These are phyloP conservation scores for Leishmania tarentolae DNA, from an alignment of 208 protist genomes.

Conservation along the genomic window DNA sequence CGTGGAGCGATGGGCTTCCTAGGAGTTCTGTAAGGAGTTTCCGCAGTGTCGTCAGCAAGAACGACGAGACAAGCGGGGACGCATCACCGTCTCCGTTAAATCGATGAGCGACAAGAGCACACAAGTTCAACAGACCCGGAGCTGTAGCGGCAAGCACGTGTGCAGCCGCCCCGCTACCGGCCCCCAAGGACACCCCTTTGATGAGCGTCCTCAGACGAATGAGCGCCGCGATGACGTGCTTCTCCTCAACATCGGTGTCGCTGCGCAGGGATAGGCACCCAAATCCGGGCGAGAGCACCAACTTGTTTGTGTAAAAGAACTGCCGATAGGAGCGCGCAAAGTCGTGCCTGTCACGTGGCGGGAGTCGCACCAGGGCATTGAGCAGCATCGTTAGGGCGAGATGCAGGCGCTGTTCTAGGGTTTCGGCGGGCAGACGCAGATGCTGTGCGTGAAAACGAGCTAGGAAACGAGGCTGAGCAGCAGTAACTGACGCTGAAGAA, in stretches of 20 bases:
- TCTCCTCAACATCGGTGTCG: background rate
- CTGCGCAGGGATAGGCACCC: slow-evolving; percentile 53
- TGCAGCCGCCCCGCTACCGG: slow-evolving; percentile 33
- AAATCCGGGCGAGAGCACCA: slow-evolving; percentile 77
- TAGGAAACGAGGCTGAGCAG: slow-evolving; percentile 17
- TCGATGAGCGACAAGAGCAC: background rate
- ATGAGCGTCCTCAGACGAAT: slow-evolving; percentile 45
- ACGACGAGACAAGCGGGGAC: background rate
- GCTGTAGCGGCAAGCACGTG: slow-evolving; percentile 50
- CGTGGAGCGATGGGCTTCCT: slow-evolving; percentile 21
- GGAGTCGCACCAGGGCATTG: slow-evolving; percentile 46
- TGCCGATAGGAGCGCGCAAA: slow-evolving; percentile 48
- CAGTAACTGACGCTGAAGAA: background rate
- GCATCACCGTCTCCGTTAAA: background rate
- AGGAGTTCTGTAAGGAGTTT: slow-evolving; percentile 8
- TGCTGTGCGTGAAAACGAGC: slow-evolving; percentile 10
- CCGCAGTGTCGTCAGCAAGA: background rate
- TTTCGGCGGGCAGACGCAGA: slow-evolving; percentile 56
- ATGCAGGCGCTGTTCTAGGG: slow-evolving; percentile 78
- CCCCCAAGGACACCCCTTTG: slow-evolving; percentile 51
- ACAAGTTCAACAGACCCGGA: slow-evolving; percentile 55
- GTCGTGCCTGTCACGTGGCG: background rate
- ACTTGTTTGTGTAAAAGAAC: slow-evolving; percentile 66
- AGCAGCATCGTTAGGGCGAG: slow-evolving; percentile 46
- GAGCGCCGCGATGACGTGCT: slow-evolving; percentile 37